phyloP scores from a whole-genome alignment of 495 filamentous ascomycete genomes.

The Penicillium macrosclerotiorum region DNA sequence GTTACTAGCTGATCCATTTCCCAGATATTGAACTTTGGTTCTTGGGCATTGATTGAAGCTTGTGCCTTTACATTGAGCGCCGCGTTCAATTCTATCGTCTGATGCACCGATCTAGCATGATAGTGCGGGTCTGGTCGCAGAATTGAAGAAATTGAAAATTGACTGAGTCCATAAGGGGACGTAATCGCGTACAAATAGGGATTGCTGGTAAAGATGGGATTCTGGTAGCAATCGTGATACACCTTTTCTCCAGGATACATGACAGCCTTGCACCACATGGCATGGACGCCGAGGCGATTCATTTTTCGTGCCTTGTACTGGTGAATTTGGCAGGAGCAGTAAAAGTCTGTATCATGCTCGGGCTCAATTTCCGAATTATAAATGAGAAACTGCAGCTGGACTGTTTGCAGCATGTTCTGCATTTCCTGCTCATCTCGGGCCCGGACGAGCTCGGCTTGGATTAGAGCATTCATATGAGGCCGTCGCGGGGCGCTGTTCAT shows the following conservation, averaged over 20 bases:
- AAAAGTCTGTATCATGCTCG: slow-evolving; percentile 38
- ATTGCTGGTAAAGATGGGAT: slow-evolving; percentile 23
- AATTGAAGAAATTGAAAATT: slow-evolving; percentile 6
- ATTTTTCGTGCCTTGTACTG: slow-evolving; percentile 30
- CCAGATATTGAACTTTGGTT: slow-evolving; percentile 44
- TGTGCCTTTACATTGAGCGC: slow-evolving; percentile 38
- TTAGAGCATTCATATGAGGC: not conserved
- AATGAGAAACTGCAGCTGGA: slow-evolving; percentile 34
- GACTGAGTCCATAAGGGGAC: slow-evolving; percentile 21
- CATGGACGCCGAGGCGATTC: slow-evolving; percentile 34
- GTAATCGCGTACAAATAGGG: slow-evolving; percentile 30
- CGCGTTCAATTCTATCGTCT: slow-evolving; percentile 30
- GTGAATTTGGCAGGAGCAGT: slow-evolving; percentile 34
- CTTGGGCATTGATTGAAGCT: slow-evolving; percentile 29
- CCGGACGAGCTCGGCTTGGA: not conserved
- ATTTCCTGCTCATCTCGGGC: slow-evolving; percentile 32
- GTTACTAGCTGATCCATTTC: slow-evolving; percentile 16
- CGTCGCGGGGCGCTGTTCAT: not conserved
- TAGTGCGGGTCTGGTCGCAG: slow-evolving; percentile 18
- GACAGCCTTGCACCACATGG: slow-evolving; percentile 45
- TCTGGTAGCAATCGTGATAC: slow-evolving; percentile 34
- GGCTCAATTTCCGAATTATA: slow-evolving; percentile 50
- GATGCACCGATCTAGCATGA: slow-evolving; percentile 26
- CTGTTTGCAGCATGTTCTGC: slow-evolving; percentile 35
- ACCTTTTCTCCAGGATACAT: slow-evolving; percentile 48